phyloP scores from a whole-genome alignment of 208 protist species.

The Trichomonas vaginalis region DNA sequence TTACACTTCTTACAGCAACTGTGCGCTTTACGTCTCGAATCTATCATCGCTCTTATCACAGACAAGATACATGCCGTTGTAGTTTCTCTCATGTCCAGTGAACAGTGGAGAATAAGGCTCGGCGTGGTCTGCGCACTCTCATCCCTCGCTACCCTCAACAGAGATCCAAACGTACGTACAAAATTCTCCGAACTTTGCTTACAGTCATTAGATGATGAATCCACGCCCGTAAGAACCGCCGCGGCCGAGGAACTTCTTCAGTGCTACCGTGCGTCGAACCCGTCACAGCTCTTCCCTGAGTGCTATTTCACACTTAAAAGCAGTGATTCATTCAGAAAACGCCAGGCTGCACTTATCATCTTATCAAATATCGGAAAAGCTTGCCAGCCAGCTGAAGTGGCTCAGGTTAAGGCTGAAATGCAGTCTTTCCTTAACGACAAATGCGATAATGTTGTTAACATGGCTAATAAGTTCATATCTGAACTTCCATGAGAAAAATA shows the following conservation, averaged over 20 bases:
- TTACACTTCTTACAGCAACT: background rate
- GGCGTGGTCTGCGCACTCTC: background rate
- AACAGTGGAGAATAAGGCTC: background rate
- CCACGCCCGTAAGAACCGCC: background rate
- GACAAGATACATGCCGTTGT: background rate
- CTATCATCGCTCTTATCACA: background rate
- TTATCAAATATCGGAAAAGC: background rate
- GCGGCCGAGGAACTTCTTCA: background rate
- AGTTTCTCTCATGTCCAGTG: background rate
- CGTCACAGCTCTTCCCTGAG: background rate
- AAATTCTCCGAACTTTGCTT: background rate
- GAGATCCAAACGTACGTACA: background rate
- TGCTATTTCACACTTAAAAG: background rate
- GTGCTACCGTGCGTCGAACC: background rate
- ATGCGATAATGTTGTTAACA: background rate
- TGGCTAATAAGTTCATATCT: background rate
- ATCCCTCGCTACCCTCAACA: background rate
- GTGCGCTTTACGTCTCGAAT: background rate
- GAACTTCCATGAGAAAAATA: no score
- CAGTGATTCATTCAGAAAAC: background rate
- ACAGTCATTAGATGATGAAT: background rate
- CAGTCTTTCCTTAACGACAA: background rate
- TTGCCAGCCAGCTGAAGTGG: background rate
- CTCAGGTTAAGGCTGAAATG: background rate
- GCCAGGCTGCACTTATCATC: background rate